Base-by-base conservation (phyloP, 2,329 filamentous ascomycete genomes). In the Aspergillus awamori region DNA sequence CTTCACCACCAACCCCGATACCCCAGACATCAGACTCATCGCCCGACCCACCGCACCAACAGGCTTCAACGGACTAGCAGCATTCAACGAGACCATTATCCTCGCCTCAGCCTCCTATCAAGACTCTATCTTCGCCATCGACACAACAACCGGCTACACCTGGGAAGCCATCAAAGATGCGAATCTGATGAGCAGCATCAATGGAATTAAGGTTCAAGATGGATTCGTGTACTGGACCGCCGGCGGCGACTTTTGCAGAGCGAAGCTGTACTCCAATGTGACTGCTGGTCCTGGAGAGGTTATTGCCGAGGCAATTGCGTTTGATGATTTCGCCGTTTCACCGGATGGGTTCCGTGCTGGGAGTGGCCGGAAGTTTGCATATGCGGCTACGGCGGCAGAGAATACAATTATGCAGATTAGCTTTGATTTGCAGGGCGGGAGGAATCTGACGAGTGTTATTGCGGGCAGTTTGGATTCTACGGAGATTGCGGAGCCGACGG, bases 401-500 rank as follows among this genome's bases (percentile, higher is more conserved):
- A 53, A 53, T 26, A 15, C 52, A 7, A 11, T 53, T 3, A 17
- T 36, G 52, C 20, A 53, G 52, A 33, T 53, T 22, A 53, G 30
- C 17, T 53, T 53, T 8, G 33, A 30, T 2, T 17, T 26, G 4
- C 20, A 53, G 2, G 52, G 52, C 2, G 36, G 30, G 20, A 20
- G n/a, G 11, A 22, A 36, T 11, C 28, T 20, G 2, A 41, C n/a
- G 2, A 36, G 39, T 15, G 33, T 53, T 8, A 38, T 53, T 17
- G 52, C 52, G 3, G 52, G 52, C 4, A 20, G 17, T 15, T 10
- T 36, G 33, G 52, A 53, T 15, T 41, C 52, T 8, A 53, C 52
- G 52, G 52, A 53, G 22, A 24, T 53, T 11, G 52, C 52, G 6
- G 52, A 53, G 52, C 52, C 52, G 5, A 53, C 52, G 33, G 52